phyloP scores from a whole-genome alignment of 2,329 filamentous ascomycete genomes.

The Scedosporium apiospermum region DNA sequence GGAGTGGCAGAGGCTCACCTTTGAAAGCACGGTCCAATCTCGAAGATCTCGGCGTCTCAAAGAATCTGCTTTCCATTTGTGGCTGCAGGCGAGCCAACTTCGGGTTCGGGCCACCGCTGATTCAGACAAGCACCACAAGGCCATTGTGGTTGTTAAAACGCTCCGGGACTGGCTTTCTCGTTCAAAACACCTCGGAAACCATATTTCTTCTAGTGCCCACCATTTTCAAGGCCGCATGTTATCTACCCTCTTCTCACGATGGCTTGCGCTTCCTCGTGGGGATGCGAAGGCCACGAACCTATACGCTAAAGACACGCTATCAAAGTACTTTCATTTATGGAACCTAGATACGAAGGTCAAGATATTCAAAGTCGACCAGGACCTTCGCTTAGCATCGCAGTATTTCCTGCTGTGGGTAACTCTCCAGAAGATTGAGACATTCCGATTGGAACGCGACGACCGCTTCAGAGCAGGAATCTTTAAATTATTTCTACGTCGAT shows the following conservation, averaged over 20 bases:
- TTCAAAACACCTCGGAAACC: not conserved
- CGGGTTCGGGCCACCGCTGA: not conserved
- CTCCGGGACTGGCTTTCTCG: not conserved
- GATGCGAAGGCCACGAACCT: not conserved
- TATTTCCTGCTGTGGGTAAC: not conserved
- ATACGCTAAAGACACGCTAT: not conserved
- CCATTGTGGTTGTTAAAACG: not conserved
- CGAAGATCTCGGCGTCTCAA: not conserved
- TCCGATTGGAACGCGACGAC: not conserved
- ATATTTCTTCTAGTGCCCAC: not conserved
- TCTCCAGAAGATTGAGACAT: not conserved
- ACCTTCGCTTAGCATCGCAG: not conserved
- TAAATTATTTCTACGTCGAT: not conserved
- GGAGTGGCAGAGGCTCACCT: not conserved
- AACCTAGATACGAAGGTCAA: slow-evolving; percentile 22
- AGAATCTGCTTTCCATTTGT: not conserved
- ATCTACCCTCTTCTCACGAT: not conserved
- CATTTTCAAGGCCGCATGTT: not conserved
- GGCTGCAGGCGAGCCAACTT: not conserved
- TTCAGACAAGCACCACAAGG: not conserved
- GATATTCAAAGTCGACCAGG: slow-evolving; percentile 14
- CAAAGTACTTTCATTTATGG: slow-evolving; percentile 19
- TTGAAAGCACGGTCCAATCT: not conserved
- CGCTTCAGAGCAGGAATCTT: not conserved
- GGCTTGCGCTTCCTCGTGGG: not conserved